Evolutionary conservation across 2,329 filamentous ascomycete species (phyloP).

Genomic region (Helicocarpus griseus): DNA sequence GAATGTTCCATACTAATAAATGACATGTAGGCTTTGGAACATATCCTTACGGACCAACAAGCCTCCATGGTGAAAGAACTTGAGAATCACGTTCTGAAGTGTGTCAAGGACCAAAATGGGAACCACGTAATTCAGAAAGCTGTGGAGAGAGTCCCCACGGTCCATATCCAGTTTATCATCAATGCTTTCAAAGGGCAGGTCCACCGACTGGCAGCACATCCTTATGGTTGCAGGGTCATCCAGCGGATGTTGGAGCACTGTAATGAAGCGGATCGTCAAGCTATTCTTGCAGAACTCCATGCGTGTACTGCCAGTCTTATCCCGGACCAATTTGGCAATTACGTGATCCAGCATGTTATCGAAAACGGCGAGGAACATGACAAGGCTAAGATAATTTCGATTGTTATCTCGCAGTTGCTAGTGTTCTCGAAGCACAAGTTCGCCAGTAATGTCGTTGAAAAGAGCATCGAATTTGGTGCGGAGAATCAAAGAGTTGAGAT

Average conservation of each 20-base stretch:
- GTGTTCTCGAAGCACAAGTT: conserved; percentile 87
- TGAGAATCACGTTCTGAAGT: conserved; percentile 61
- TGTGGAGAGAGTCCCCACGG: conserved; percentile 66
- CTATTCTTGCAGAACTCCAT: conserved; percentile 71
- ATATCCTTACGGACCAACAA: conserved; percentile 88
- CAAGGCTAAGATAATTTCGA: conserved; percentile 58
- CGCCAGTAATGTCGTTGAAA: conserved; percentile 94
- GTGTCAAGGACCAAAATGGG: conserved; percentile 79
- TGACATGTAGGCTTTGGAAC: conserved; percentile 61
- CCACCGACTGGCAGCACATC: conserved; percentile 62
- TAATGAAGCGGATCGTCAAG: conserved; percentile 57
- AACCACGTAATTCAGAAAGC: conserved; percentile 97
- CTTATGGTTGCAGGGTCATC: conserved; percentile 85
- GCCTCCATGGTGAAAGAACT: conserved; percentile 74
- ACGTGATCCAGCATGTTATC: conserved; percentile 90
- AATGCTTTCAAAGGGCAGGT: conserved; percentile 69
- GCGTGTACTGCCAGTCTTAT: conserved; percentile 62
- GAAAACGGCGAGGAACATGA: conserved; percentile 65
- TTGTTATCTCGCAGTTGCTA: conserved; percentile 64
- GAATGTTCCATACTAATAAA: conserved; percentile 15
- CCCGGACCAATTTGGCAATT: conserved; percentile 86
- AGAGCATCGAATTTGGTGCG: conserved; percentile 67
- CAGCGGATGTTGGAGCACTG: conserved; percentile 85
- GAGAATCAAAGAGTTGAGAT: conserved; percentile 61
- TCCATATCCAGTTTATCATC: conserved; percentile 79